Evolutionary conservation across 768 basidiomycete genomes (phyloP).

Genomic region (Cubamyces sp.): DNA sequence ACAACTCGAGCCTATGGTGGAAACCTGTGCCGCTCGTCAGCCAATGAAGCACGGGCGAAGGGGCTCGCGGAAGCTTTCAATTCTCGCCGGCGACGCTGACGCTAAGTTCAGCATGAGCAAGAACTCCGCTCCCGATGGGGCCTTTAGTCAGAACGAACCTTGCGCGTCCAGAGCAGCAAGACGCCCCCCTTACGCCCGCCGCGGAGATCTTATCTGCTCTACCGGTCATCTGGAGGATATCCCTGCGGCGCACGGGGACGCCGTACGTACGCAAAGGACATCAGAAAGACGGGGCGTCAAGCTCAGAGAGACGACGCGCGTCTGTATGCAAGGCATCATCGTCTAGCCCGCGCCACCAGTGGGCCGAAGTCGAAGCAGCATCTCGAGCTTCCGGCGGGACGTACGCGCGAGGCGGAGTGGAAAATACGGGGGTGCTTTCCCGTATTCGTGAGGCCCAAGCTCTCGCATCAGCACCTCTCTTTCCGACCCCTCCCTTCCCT

Average conservation of each 20-base stretch:
- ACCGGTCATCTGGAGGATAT: background rate
- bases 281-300: constrained; percentile 5
- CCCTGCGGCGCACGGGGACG: background rate
- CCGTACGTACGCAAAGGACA: background rate
- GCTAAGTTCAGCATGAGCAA: constrained; percentile 7
- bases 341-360: constrained; percentile 15
- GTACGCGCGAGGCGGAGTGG: constrained; percentile 7
- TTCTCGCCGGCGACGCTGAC: constrained; percentile 1
- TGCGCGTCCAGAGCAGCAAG: constrained; percentile 8
- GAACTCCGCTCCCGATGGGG: constrained; percentile 14
- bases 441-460: background rate
- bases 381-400: background rate
- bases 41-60: constrained; percentile 6
- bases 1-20: constrained; percentile 1
- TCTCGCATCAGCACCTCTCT: constrained; percentile 1
- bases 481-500: background rate
- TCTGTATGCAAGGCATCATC: background rate
- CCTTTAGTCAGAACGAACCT: constrained; percentile 16
- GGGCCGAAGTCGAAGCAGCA: background rate
- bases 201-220: constrained; percentile 16
- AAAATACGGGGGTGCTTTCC: constrained; percentile 14
- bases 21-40: background rate
- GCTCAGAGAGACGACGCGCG: background rate
- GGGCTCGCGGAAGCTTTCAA: constrained; percentile 20
- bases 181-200: constrained; percentile 9